phyloP scores from a whole-genome alignment of 1,284 basidiomycete species.

The Athelia psychrophila region DNA sequence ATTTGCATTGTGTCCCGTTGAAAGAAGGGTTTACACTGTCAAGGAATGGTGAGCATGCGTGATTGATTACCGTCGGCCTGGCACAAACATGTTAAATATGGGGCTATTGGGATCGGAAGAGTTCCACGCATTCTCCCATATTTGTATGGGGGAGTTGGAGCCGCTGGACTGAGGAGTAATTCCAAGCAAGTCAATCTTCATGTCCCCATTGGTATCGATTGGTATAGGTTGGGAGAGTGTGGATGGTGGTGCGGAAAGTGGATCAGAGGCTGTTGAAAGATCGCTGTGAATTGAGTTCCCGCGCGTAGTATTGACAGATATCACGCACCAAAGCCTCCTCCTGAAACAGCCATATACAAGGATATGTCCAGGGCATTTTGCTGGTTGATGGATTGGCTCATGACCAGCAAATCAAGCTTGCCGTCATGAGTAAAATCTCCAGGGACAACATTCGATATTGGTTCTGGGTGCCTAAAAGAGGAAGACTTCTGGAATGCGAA shows the following conservation, averaged over 20 bases:
- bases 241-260: slow-evolving; percentile 61
- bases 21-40: slow-evolving; percentile 59
- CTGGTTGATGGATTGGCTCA: slow-evolving; percentile 56
- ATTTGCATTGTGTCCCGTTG: slow-evolving; percentile 61
- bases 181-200: slow-evolving; percentile 88
- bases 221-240: slow-evolving; percentile 79
- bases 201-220: slow-evolving; percentile 84
- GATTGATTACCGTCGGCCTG: slow-evolving; percentile 4
- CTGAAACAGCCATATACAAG: slow-evolving; percentile 62
- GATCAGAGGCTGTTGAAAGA: slow-evolving; percentile 8
- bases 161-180: slow-evolving; percentile 44
- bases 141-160: slow-evolving; percentile 42
- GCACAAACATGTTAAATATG: slow-evolving; percentile 64
- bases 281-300: slow-evolving; percentile 22
- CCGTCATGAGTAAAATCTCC: slow-evolving; percentile 94
- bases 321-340: slow-evolving; percentile 67
- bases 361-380: slow-evolving; percentile 55
- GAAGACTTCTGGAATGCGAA: slow-evolving; percentile 60
- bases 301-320: background rate
- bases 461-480: slow-evolving; percentile 52
- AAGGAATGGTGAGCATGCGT: slow-evolving; percentile 2
- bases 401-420: slow-evolving; percentile 85
- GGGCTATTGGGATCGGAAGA: slow-evolving; percentile 43
- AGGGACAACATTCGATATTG: slow-evolving; percentile 80
- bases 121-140: slow-evolving; percentile 82